Conservation (phyloP, 164 flowering plant species). For the Vitis riparia region DNA sequence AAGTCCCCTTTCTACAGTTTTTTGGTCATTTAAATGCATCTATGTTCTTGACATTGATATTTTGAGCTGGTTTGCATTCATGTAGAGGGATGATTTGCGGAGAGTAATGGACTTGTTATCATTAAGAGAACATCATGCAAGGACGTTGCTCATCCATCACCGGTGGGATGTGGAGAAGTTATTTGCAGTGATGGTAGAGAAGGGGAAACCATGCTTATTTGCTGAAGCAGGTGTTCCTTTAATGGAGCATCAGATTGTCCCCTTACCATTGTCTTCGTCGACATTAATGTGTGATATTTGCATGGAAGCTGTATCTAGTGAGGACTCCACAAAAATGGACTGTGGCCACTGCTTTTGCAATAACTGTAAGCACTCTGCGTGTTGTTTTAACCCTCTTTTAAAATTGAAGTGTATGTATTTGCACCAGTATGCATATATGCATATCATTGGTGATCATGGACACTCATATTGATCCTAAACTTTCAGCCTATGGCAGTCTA, state of each 20-base stretch:
- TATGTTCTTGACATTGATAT: not conserved
- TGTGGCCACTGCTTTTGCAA: slow-evolving; percentile 89
- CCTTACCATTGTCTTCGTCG: slow-evolving; percentile 17
- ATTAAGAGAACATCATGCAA: slow-evolving; percentile 73
- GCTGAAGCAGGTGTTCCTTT: slow-evolving; percentile 63
- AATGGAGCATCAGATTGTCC: slow-evolving; percentile 22
- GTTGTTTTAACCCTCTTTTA: too few relatives aligned
- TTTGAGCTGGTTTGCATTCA: not conserved
- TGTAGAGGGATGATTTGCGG: slow-evolving; percentile 68
- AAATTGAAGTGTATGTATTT: too few relatives aligned
- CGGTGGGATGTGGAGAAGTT: slow-evolving; percentile 81
- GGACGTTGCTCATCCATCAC: slow-evolving; percentile 76
- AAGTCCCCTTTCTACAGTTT: not conserved
- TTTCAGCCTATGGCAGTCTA: too few relatives aligned
- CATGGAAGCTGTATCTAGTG: slow-evolving; percentile 49
- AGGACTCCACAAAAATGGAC: slow-evolving; percentile 63
- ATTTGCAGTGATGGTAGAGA: slow-evolving; percentile 62
- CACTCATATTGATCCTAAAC: too few relatives aligned
- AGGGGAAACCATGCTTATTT: slow-evolving; percentile 55
- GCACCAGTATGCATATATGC: too few relatives aligned
- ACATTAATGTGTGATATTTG: slow-evolving; percentile 57
- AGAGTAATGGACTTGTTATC: slow-evolving; percentile 72
- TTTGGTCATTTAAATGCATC: too few relatives aligned
- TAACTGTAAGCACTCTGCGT: slow-evolving; percentile 45
- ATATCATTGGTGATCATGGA: too few relatives aligned